phyloP scores from a whole-genome alignment of 2,329 filamentous ascomycete genomes.

The Botrytis tulipae region DNA sequence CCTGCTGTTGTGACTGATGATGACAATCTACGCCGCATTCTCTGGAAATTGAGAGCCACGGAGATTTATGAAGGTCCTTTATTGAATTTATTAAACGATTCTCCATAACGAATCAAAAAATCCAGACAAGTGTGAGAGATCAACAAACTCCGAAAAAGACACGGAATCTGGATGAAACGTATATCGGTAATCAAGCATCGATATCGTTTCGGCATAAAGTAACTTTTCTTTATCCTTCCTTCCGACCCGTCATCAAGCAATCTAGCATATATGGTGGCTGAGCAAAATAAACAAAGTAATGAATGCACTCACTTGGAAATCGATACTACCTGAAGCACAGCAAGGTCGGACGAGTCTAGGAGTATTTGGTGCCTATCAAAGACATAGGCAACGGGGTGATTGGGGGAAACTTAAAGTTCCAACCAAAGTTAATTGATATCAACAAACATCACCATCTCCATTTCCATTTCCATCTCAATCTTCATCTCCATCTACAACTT shows the following conservation, averaged over 20 bases:
- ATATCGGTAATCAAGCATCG: not conserved
- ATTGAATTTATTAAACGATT: too few relatives aligned
- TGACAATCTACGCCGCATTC: not conserved
- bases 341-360: not conserved
- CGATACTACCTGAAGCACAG: not conserved
- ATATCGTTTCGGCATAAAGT: not conserved
- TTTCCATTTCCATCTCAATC: not conserved
- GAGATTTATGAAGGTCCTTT: not conserved
- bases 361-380: not conserved
- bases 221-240: not conserved
- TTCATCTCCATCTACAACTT: not conserved
- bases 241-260: not conserved
- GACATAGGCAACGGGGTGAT: not conserved
- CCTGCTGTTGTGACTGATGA: not conserved
- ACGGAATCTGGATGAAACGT: not conserved
- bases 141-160: not conserved
- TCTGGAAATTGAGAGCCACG: too few relatives aligned
- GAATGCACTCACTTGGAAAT: not conserved
- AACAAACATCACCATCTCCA: not conserved
- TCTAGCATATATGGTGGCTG: constrained; percentile 1
- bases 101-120: not conserved
- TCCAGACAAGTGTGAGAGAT: not conserved
- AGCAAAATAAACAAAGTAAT: constrained; percentile 1
- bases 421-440: not conserved
- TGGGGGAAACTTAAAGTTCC: not conserved